Evolutionary conservation across 768 basidiomycete species (phyloP), one percentile per base, ranked within the genome.

Genomic region (Kwoniella sp.): DNA sequence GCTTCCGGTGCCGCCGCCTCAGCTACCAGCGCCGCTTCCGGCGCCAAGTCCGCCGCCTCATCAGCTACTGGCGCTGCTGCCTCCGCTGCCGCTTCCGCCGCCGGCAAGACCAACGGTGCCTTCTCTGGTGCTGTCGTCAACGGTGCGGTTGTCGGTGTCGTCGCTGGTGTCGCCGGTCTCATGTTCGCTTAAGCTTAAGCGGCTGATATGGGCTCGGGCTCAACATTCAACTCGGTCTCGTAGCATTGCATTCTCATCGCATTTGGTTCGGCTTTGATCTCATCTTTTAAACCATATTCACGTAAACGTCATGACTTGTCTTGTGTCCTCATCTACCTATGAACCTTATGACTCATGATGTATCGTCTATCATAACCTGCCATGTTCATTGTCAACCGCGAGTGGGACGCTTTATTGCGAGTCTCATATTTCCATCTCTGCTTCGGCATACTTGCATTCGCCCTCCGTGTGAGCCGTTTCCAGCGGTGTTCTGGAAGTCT

Each of bases 81-180:
- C 36, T 68, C 65, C 2, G 68, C 70, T 27, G 62, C 64, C 17
- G 61, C 61, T 50, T 47, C 53, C 30, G 69, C 68, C 51, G 51
- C 67, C 27, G 51, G 62, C 51, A 33, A 56, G 36, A 22, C 60
- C 30, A 27, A 26, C n/a, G 53, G 56, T 22, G 64, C 62, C 21
- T 63, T 60, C 15, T 30, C 55, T 15, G 40, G 63, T 19, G 33
- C 58, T 15, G 64, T 56, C 47, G 66, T 65, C 24, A 60, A 65
- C 44, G 64, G 62, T 47, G 74, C 63, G 55, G 13, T 66, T 22
- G 67, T 65, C 17, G 74, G 70, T 37, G 25, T 76, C 55, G 69
- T 63, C 29, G 55, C 67, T 33, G 74, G 68, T 58, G 63, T 67
- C 19, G 21, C 72, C 44, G 74, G 69, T 50, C 36, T 64, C 56